These are phyloP conservation scores for Lachnellula cervina DNA, from an alignment of 2,329 filamentous ascomycete species.

Conservation along the genomic window DNA sequence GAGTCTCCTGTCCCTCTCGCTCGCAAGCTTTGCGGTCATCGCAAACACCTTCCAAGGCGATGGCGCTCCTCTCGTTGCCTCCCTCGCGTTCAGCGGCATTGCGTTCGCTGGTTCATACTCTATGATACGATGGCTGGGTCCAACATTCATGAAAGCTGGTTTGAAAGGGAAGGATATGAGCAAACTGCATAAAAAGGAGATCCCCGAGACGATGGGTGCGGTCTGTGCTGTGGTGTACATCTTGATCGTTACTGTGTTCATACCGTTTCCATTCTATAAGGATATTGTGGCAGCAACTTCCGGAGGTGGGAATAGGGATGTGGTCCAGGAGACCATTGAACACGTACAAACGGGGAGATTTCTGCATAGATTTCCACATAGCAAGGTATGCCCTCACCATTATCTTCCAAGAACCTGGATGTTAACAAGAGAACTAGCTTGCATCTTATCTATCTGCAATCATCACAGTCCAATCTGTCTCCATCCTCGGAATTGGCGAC, in stretches of 20 bases:
- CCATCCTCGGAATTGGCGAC: constrained; percentile 88
- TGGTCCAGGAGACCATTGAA: constrained; percentile 52
- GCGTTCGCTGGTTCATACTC: constrained; percentile 79
- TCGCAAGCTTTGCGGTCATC: constrained; percentile 68
- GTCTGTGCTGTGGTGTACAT: constrained; percentile 91
- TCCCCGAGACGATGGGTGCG: constrained; percentile 95
- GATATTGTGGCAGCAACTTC: constrained; percentile 94
- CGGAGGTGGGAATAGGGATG: constrained; percentile 85
- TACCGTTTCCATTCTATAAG: constrained; percentile 97
- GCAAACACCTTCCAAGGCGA: constrained; percentile 75
- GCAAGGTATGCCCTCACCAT: constrained; percentile 58
- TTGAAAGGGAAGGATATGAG: constrained; percentile 87
- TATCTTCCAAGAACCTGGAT: neutral
- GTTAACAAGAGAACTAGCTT: constrained; percentile 51
- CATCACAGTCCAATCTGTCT: constrained; percentile 84
- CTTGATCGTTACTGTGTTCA: constrained; percentile 81
- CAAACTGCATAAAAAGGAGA: constrained; percentile 68
- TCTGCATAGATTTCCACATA: constrained; percentile 88
- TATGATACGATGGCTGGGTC: constrained; percentile 89
- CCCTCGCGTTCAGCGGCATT: constrained; percentile 77
- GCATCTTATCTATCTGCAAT: constrained; percentile 93
- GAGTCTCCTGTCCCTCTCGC: constrained; percentile 56
- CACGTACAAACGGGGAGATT: constrained; percentile 68
- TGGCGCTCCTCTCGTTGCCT: constrained; percentile 84
- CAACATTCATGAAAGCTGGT: constrained; percentile 81